Evolutionary conservation across 2,329 filamentous ascomycete genomes (phyloP).

Genomic region (Penicillium oxalicum): DNA sequence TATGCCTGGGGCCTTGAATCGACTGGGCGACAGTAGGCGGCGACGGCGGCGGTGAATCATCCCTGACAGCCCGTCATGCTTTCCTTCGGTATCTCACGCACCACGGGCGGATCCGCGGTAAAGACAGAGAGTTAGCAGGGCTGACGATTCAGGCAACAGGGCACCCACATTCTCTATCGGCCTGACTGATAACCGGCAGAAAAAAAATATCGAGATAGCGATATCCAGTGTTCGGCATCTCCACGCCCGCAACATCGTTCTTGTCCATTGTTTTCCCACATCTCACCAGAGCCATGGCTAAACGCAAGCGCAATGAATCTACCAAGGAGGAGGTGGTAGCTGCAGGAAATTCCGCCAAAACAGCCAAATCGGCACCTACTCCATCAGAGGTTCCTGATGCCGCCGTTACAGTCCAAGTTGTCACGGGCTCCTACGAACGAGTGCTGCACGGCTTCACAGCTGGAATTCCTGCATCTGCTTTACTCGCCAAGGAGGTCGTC

Average conservation of each 20-base stretch:
- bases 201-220: slow-evolving; percentile 21
- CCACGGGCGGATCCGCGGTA: too few species aligned
- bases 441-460: slow-evolving; percentile 85
- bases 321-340: slow-evolving; percentile 23
- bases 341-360: slow-evolving; percentile 26
- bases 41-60: too few species aligned
- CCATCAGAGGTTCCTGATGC: slow-evolving; percentile 25
- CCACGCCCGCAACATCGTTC: slow-evolving; percentile 2
- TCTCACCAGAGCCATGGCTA: slow-evolving; percentile 32
- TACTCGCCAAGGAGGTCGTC: slow-evolving; percentile 23
- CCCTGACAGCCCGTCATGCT: too few species aligned
- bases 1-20: too few species aligned
- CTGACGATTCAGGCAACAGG: slow-evolving; percentile 3
- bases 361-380: slow-evolving; percentile 27
- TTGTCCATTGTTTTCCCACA: background rate
- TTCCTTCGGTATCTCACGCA: too few species aligned
- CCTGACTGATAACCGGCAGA: slow-evolving; percentile 16
- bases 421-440: slow-evolving; percentile 90
- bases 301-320: slow-evolving; percentile 40
- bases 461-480: slow-evolving; percentile 47
- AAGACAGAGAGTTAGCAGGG: too few species aligned
- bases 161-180: slow-evolving; percentile 11
- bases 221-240: slow-evolving; percentile 3
- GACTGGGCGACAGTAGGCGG: too few species aligned
- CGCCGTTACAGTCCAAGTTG: slow-evolving; percentile 68